Evolutionary conservation across 495 filamentous ascomycete species (phyloP), one percentile per base, ranked within the genome.

Genomic region (Penicillium simplicissimum): DNA sequence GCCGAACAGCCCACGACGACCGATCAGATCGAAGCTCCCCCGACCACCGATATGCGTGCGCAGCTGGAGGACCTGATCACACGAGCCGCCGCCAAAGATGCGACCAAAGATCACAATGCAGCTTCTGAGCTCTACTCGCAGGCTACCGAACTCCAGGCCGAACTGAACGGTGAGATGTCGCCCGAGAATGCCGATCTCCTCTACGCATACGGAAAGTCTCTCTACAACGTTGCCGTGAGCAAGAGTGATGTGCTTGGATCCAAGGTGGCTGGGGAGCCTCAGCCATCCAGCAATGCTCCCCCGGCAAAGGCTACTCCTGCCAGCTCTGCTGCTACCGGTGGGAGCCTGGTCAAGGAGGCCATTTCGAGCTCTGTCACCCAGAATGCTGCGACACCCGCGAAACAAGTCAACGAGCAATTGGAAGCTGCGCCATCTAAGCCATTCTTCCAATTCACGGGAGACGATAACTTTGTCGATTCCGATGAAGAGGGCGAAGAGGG

Each of bases 191-290:
- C 93, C 15, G 93, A 96, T 67, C 80, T 99, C 33, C 85, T 98
- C 15, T 99, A 92, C 73, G 84, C 89, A 55, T 99, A 99, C 76
- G 95, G 96, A 17, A 90, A 93, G 68, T 88, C 90, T 42, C 81
- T 98, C 15, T 97, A 95, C 81, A 90, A 94, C 69, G 90, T 97
- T 58, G 95, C 93, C 19, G 88, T 97, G 65, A 89, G 85, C 74
- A 97, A 95, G 70, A 96, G 91, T 69, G 94, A 97, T 72, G 94
- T 98, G 31, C 82, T 98, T 35, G 95, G 95, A 61, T 88, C 87
- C 9, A 90, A 89, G 68, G 87, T 93, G 0, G 84, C 88, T 8
- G 79, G 80, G 2, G 87, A 90, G 53, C 53, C 71, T 15, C 72
- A 86, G 64, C 9, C 81, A 57, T 48, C 79, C 14, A 82, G 79